These are phyloP conservation scores for Hsuehochloa calcarea DNA, from an alignment of 176 grass and related monocot species.

Conservation along the genomic window DNA sequence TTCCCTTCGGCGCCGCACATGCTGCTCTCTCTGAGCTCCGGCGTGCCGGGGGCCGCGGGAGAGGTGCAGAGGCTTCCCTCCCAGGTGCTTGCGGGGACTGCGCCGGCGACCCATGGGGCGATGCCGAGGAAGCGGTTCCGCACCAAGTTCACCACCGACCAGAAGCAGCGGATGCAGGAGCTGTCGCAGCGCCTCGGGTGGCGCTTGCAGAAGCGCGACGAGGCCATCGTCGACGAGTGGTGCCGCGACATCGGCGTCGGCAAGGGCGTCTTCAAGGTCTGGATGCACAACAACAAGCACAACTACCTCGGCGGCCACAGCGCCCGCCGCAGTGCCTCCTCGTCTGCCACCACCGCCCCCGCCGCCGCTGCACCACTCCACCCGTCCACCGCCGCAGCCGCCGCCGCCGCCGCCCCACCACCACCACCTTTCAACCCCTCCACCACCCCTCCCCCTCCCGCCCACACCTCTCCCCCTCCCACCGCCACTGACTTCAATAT, in stretches of 20 bases:
- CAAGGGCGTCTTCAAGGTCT: constrained; percentile 97
- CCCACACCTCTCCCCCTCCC: constrained; percentile 33
- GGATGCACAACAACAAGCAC: constrained; percentile 99
- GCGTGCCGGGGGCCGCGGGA: constrained; percentile 18
- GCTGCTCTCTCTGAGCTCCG: constrained; percentile 76
- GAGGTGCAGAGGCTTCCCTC: constrained; percentile 23
- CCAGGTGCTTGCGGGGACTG: constrained; percentile 11
- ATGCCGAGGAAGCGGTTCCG: constrained; percentile 78
- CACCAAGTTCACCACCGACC: constrained; percentile 87
- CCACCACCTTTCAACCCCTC: constrained; percentile 16
- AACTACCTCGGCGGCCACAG: constrained; percentile 76
- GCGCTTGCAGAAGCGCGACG: constrained; percentile 95
- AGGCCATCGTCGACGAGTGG: constrained; percentile 74
- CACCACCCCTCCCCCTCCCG: neutral
- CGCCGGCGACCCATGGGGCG: neutral
- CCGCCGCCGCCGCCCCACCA: too few species aligned
- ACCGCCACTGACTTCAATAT: constrained; percentile 41
- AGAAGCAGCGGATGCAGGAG: constrained; percentile 98
- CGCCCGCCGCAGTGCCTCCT: constrained; percentile 42
- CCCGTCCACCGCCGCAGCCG: neutral
- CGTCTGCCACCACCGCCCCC: neutral
- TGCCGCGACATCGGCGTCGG: constrained; percentile 91
- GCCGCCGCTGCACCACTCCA: neutral
- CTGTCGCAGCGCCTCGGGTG: constrained; percentile 88
- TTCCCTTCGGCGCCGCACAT: constrained; percentile 71